These are phyloP conservation scores for Decorospora gaudefroyi DNA, from an alignment of 2,329 filamentous ascomycete genomes.

Conservation along the genomic window DNA sequence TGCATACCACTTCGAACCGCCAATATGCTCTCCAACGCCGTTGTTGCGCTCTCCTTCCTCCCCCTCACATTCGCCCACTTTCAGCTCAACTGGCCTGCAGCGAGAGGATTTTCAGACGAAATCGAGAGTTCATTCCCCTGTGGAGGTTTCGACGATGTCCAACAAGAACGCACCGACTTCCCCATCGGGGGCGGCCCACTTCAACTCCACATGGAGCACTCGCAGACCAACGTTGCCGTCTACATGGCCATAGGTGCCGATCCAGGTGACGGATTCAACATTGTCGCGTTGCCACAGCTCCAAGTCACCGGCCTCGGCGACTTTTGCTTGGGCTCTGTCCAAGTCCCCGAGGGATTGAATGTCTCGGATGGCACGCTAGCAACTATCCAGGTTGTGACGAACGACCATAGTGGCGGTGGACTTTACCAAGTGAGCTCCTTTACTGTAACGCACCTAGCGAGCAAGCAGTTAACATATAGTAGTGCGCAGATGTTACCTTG, in stretches of 20 bases:
- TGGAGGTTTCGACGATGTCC: conserved; percentile 54
- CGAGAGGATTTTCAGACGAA: conserved; percentile 57
- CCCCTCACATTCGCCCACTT: conserved; percentile 61
- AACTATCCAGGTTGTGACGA: conserved; percentile 70
- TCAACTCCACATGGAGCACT: conserved; percentile 58
- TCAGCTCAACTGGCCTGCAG: conserved; percentile 57
- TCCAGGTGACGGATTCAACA: conserved; percentile 67
- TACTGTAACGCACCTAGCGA: background rate
- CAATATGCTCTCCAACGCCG: conserved; percentile 41
- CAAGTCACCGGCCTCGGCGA: conserved; percentile 64
- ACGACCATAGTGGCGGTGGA: conserved; percentile 61
- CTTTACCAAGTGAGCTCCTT: conserved; percentile 63
- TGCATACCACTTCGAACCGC: background rate
- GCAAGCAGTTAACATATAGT: conserved; percentile 1
- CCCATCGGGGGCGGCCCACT: conserved; percentile 58
- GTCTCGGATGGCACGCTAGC: conserved; percentile 65
- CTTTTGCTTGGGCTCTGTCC: conserved; percentile 67
- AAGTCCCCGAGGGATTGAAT: conserved; percentile 57
- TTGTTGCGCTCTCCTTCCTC: conserved; percentile 50
- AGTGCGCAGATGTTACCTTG: conserved; percentile 78
- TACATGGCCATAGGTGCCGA: conserved; percentile 59
- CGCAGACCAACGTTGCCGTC: conserved; percentile 57
- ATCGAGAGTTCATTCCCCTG: conserved; percentile 56
- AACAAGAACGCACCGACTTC: conserved; percentile 54
- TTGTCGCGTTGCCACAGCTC: conserved; percentile 66